These are phyloP conservation scores for Hyaloperonospora arabidopsidis DNA, from an alignment of 352 stramenopile genomes.

Conservation along the genomic window DNA sequence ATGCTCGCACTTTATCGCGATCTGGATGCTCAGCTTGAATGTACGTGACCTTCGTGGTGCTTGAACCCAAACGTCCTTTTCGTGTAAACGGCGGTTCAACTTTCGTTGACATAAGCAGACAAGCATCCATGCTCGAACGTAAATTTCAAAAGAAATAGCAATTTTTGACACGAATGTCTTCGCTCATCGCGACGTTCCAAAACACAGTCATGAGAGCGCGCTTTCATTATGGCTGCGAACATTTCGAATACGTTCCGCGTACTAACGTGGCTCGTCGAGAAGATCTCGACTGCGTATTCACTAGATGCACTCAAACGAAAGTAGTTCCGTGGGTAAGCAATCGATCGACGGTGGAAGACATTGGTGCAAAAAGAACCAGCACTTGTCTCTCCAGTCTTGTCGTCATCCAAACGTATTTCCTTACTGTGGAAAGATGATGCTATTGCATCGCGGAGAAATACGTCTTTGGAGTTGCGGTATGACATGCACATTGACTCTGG, in stretches of 20 bases:
- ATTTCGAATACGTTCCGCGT: slow-evolving; percentile 90
- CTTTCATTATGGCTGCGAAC: slow-evolving; percentile 90
- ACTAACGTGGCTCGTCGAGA: slow-evolving; percentile 91
- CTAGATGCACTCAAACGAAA: slow-evolving; percentile 93
- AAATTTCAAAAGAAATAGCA: slow-evolving; percentile 92
- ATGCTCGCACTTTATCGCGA: slow-evolving; percentile 76
- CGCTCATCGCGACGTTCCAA: slow-evolving; percentile 89
- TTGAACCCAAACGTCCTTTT: neutral
- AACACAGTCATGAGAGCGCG: slow-evolving; percentile 88
- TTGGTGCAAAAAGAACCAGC: slow-evolving; percentile 43
- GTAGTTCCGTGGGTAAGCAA: slow-evolving; percentile 66
- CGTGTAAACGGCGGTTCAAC: neutral
- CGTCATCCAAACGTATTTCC: slow-evolving; percentile 31
- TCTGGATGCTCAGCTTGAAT: slow-evolving; percentile 82
- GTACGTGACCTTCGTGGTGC: slow-evolving; percentile 88
- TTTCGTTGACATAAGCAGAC: neutral
- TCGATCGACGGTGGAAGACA: slow-evolving; percentile 75
- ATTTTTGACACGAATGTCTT: slow-evolving; percentile 94
- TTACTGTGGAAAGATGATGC: slow-evolving; percentile 89
- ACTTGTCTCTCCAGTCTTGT: slow-evolving; percentile 63
- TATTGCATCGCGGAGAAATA: slow-evolving; percentile 95
- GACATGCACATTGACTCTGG: slow-evolving; percentile 97
- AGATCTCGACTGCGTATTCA: slow-evolving; percentile 91
- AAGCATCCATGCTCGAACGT: too few relatives aligned
- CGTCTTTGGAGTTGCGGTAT: slow-evolving; percentile 84